phyloP scores from a whole-genome alignment of 148 eudicot genomes.

The Hydrangea macrophylla region DNA sequence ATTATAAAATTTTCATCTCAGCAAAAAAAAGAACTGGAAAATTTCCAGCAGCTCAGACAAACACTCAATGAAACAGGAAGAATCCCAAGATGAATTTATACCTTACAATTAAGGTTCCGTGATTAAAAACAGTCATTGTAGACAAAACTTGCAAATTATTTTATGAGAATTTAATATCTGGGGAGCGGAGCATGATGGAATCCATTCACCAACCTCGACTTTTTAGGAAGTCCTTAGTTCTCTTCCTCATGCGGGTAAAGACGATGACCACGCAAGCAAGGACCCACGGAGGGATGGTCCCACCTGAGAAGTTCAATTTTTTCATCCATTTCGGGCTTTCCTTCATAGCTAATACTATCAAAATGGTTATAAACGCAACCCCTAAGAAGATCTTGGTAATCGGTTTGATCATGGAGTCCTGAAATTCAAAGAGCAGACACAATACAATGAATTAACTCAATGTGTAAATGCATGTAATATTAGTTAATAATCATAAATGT shows the following conservation, averaged over 20 bases:
- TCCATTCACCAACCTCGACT: constrained; percentile 36
- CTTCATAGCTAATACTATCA: constrained; percentile 56
- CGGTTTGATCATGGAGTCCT: constrained; percentile 84
- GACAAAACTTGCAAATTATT: not conserved
- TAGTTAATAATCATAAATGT: not conserved
- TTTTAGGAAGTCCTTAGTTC: constrained; percentile 57
- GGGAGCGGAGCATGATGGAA: not conserved
- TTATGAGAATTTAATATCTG: not conserved
- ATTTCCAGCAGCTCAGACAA: too few relatives aligned
- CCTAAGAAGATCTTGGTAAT: constrained; percentile 72
- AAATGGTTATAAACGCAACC: constrained; percentile 44
- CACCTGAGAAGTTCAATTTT: constrained; percentile 53
- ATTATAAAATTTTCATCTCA: too few relatives aligned
- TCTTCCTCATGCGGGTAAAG: constrained; percentile 87
- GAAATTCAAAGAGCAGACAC: constrained; percentile 13
- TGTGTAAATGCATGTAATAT: not conserved
- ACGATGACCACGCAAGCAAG: constrained; percentile 76
- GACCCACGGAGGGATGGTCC: constrained; percentile 83
- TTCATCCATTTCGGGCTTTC: constrained; percentile 68
- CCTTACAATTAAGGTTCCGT: not conserved
- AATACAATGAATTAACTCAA: constrained; percentile 1
- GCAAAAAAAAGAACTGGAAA: too few relatives aligned
- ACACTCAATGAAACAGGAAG: too few relatives aligned
- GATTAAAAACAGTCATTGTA: not conserved
- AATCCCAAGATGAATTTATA: not conserved